Conservation (phyloP, 306 rosid genomes). For the Prunus salicina region DNA sequence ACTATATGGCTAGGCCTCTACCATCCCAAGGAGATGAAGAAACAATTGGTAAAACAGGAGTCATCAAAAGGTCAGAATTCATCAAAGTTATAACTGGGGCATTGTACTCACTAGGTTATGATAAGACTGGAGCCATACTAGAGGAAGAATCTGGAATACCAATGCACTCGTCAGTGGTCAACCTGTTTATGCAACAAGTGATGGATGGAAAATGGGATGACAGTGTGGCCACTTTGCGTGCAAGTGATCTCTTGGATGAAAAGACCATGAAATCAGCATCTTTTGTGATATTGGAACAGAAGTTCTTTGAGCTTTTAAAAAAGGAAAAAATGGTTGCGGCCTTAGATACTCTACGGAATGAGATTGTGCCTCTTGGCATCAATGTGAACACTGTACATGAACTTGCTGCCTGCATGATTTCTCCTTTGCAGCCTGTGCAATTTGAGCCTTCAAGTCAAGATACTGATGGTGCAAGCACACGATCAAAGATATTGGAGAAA, state of each 20-base stretch:
- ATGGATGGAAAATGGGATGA: conserved; percentile 26
- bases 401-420: conserved; percentile 12
- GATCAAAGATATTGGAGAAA: conserved; percentile 18
- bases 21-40: conserved; percentile 17
- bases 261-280: conserved; percentile 10
- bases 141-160: conserved; percentile 32
- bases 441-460: conserved; percentile 9
- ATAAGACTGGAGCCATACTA: conserved; percentile 23
- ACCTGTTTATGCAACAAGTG: conserved; percentile 20
- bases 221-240: conserved; percentile 8
- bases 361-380: conserved; percentile 20
- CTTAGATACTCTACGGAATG: conserved; percentile 24
- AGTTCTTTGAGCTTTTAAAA: conserved; percentile 24
- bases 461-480: conserved; percentile 11
- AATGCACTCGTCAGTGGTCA: conserved; percentile 7
- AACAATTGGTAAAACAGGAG: conserved; percentile 9
- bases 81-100: conserved; percentile 25
- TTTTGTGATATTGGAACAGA: conserved; percentile 21
- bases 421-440: conserved; percentile 2
- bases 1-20: conserved; percentile 21
- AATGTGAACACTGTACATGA: conserved; percentile 12
- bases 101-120: conserved; percentile 25
- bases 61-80: conserved; percentile 21
- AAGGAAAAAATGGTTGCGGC: conserved; percentile 15
- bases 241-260: conserved; percentile 12